A percentile compares a stretch with the other conserved stretches of the same genome.
These are phyloP conservation scores for Lachnellula arida DNA, from an alignment of 2,329 filamentous ascomycete species.

Conservation along the genomic window DNA sequence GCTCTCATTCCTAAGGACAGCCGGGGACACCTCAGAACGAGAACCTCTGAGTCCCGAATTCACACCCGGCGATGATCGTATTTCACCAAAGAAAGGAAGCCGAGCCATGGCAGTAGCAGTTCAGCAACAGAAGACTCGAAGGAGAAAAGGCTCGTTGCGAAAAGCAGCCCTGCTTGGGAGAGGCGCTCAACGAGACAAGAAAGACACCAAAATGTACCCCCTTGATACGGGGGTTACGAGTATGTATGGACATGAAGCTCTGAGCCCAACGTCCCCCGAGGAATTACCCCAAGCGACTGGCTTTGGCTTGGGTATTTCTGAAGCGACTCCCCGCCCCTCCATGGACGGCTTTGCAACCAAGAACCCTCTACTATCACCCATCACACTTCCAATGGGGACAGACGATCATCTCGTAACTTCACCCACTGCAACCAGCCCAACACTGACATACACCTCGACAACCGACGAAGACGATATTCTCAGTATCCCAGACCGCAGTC, in stretches of 20 bases:
- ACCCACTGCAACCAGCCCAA: slow-evolving; percentile 44
- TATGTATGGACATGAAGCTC: slow-evolving; percentile 16
- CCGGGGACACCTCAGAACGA: slow-evolving; percentile 34
- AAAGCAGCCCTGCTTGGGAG: slow-evolving; percentile 82
- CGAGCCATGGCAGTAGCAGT: slow-evolving; percentile 33
- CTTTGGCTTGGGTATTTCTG: slow-evolving; percentile 45
- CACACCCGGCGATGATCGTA: slow-evolving; percentile 24
- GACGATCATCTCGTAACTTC: slow-evolving; percentile 27
- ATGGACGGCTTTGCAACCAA: slow-evolving; percentile 42
- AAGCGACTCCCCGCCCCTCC: slow-evolving; percentile 42
- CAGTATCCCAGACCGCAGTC: slow-evolving; percentile 51
- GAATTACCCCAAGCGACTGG: slow-evolving; percentile 19
- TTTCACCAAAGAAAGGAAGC: slow-evolving; percentile 26
- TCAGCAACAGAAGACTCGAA: slow-evolving; percentile 52
- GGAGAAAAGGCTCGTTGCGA: slow-evolving; percentile 77
- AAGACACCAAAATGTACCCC: slow-evolving; percentile 41
- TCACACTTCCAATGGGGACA: slow-evolving; percentile 30
- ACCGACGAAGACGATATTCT: slow-evolving; percentile 80
- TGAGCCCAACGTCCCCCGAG: slow-evolving; percentile 25
- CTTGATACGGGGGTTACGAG: slow-evolving; percentile 29
- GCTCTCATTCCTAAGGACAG: slow-evolving; percentile 61
- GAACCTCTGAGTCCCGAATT: slow-evolving; percentile 29
- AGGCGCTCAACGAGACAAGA: slow-evolving; percentile 57
- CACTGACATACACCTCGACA: slow-evolving; percentile 62
- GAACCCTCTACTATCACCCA: slow-evolving; percentile 23